Evolutionary conservation across 164 flowering plant species (phyloP).

Genomic region (Pachysandra terminalis): DNA sequence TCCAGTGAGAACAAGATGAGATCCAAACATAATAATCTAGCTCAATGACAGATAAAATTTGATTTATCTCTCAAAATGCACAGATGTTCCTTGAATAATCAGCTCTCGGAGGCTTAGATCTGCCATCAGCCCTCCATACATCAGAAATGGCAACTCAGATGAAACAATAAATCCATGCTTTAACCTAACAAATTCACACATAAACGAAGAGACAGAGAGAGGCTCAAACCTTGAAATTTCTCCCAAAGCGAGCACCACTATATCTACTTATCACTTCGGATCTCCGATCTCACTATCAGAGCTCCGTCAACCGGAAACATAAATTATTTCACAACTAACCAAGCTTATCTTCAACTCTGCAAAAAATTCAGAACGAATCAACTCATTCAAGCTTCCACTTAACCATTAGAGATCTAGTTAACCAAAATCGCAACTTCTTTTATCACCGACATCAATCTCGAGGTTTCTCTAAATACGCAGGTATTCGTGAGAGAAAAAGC

Average conservation of each 20-base stretch:
- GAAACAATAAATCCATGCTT: not conserved
- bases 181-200: not conserved
- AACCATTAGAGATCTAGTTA: constrained; percentile 1
- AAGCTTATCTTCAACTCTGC: not conserved
- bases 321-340: not conserved
- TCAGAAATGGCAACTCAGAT: no score
- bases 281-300: not conserved
- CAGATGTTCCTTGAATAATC: not conserved
- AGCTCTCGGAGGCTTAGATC: not conserved
- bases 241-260: not conserved
- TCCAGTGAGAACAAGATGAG: not conserved
- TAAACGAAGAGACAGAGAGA: no score
- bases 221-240: not conserved
- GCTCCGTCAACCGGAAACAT: not conserved
- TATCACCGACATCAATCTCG: not conserved
- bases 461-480: not conserved
- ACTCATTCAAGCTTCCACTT: constrained; percentile 1
- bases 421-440: not conserved
- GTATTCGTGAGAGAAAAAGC: no score
- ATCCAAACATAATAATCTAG: not conserved
- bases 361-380: constrained; percentile 2
- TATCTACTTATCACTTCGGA: not conserved
- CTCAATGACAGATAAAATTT: not conserved
- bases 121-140: not conserved
- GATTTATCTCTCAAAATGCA: not conserved